Base-by-base conservation (phyloP, 768 basidiomycete genomes). In the Hypsizygus marmoreus region DNA sequence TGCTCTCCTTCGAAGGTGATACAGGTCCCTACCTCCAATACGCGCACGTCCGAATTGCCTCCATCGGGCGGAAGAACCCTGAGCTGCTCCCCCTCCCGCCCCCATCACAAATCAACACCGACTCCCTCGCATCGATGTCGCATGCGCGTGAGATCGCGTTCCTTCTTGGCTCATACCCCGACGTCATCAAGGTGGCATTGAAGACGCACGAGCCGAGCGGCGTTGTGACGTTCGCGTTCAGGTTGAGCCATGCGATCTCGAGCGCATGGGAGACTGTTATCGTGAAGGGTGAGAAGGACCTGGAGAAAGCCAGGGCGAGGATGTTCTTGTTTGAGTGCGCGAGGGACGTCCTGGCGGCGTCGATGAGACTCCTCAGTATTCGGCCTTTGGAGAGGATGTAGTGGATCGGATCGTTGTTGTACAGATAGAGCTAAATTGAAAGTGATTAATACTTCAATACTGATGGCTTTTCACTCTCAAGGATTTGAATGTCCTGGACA, bases 21-120 rank as follows among this genome's bases (percentile, higher is more conserved):
- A 95, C 92, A 0, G 92, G 91, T 1, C 91, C 93, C 0, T 97
- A 97, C 72, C 82, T 97, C 20, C 95, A 97, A 73, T 97, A 97
- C 65, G 91, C 93, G 0, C 95, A 97, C 69, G 94, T 94, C 56
- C 90, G 95, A 14, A 75, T 97, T 23, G 80, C 87, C 6, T 97
- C 94, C 1, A 86, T 97, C 61, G 83, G 82, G 55, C 90, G 94
- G 45, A 95, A 95, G 68, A 94, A 95, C 68, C 91, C 91, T 2
- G 79, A 89, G 47, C 83, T 95, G 23, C 69, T 90, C 30, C 86
- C 92, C 14, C 82, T 91, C 8, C 88, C 89, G 0, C 65, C 77
- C 0, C 79, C 81, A 7, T 71, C 80, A n/a, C 66, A 83, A 51
- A 86, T 95, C 64, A 71, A 86, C 57, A 80, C 81, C 6, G 67